Evolutionary conservation across 2,329 filamentous ascomycete genomes (phyloP), one percentile per base, ranked within the genome.

Genomic region (Sporothrix brunneoviolacea): DNA sequence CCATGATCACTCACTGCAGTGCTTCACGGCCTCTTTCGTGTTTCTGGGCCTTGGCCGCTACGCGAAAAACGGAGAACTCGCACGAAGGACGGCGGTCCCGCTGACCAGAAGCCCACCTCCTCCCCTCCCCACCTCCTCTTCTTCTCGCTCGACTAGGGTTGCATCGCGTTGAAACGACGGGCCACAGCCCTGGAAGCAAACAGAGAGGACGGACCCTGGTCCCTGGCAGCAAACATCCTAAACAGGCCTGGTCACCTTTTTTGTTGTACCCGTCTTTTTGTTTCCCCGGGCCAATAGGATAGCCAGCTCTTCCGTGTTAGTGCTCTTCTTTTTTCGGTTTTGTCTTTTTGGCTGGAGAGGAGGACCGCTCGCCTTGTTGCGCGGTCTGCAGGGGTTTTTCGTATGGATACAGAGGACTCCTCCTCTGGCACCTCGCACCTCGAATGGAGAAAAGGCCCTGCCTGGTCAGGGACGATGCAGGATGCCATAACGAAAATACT

Each of bases 211-310:
- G 19, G 35, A 16, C 30, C 37, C 30, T 18, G 15, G 43, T 42
- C 19, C 38, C 39, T 52, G 43, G 35, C 19, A 30, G 22, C 47
- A 21, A 18, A 18, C 10, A 35, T n/a, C 35, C 36, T 15, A 33
- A 47, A 24, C 16, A 36, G 33, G 50, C 10, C 32, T 24, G 28
- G 19, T 18, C 15, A 2, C 21, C 38, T n/a, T 15, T n/a, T 40
- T 46, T 30, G 22, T 39, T 7, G 8, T 37, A 9, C n/a, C 10
- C 28, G 4, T 38, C 24, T 18, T 38, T 16, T 41, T 40, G 3
- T 33, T 35, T 40, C 28, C 49, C 41, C 36, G 41, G 21, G n/a
- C 48, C 48, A 51, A 51, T 51, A 51, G 41, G 42, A 45, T 9
- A 22, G 10, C 16, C 33, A 16, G 24, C 24, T 38, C 7, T 10